Base-by-base conservation (phyloP, 2,329 filamentous ascomycete species). In the Trichoderma sp. region DNA sequence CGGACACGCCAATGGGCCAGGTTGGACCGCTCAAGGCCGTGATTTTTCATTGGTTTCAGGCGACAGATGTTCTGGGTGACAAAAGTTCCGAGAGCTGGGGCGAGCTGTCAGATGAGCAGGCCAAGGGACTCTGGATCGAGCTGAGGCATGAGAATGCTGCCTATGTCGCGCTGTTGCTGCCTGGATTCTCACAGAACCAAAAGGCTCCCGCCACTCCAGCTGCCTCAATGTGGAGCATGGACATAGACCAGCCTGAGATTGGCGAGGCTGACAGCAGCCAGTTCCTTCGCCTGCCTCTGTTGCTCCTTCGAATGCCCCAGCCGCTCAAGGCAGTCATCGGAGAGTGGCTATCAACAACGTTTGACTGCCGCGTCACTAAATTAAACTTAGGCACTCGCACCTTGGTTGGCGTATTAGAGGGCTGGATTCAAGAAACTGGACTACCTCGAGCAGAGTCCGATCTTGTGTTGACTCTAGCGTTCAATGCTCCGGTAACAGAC, bases 261-360 rank as follows among this genome's bases (percentile, higher is more conserved):
- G 32, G 53, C 11, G 73, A 71, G 3, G 61, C 73, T 6, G 74
- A 78, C 23, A 28, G 75, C 2, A 64, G 58, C 3, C 76, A 77
- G 1, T 89, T 89, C 68, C 39, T 86, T 4, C 77, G 82, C 34
- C 80, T 89, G 0, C 87, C 88, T 0, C 79, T 90, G 0, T 80
- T 90, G 3, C 79, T 90, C 1, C 77, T 88, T 34, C 83, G 87
- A 28, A 88, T 89, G 86, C 88, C 88, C 0, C 79, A 84, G 4
- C 79, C 86, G 2, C 79, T 90, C 1, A 88, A 87, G 74, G 72
- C 79, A 2, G 79, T 86, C 23, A 74, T 90, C 0, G 73, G 81
- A n/a, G 82, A 85, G 26, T 90, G 89, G 77, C 78, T 90, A 12
- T 81, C 83, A 4, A 82, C 78, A 55, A 84, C 84, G 0, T 89